phyloP scores from a whole-genome alignment of 495 filamentous ascomycete species.

The Tricharina praecox region DNA sequence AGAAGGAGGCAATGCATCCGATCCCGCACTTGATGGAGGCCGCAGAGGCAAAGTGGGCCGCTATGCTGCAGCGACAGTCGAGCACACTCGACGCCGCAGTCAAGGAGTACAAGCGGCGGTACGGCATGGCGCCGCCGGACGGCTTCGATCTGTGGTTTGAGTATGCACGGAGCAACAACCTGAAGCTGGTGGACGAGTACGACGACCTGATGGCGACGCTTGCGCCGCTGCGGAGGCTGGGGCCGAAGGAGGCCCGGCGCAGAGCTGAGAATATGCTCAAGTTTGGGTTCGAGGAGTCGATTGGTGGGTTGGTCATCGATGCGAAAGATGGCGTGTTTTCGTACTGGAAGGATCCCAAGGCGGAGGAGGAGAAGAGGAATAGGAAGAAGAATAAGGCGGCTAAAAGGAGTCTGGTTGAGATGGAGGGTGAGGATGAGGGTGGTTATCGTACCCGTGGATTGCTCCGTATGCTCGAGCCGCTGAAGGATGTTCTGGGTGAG shows the following conservation, averaged over 20 bases:
- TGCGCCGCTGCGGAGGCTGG: constrained; percentile 38
- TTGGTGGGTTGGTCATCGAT: background rate
- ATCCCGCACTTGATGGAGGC: constrained; percentile 15
- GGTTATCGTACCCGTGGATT: constrained; percentile 12
- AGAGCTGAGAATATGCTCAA: constrained; percentile 8
- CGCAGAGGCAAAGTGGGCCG: constrained; percentile 11
- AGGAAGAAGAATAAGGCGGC: background rate
- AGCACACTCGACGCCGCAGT: constrained; percentile 31
- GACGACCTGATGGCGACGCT: constrained; percentile 46
- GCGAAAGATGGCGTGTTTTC: background rate
- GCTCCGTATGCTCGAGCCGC: constrained; percentile 15
- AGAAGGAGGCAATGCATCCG: constrained; percentile 4
- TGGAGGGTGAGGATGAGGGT: constrained; percentile 2
- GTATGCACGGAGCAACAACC: constrained; percentile 38
- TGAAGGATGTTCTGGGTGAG: constrained; percentile 25
- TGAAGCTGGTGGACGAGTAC: constrained; percentile 48
- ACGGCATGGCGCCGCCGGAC: constrained; percentile 34
- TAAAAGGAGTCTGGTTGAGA: constrained; percentile 1
- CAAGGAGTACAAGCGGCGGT: constrained; percentile 34
- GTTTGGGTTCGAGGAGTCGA: background rate
- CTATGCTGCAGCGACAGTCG: constrained; percentile 29
- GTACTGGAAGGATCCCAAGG: background rate
- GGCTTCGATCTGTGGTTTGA: constrained; percentile 45
- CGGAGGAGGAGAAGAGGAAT: background rate
- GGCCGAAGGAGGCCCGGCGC: constrained; percentile 10